A percentile compares a stretch with the other conserved stretches of the same genome.
phyloP scores from a whole-genome alignment of 495 filamentous ascomycete species.

The Hypoxylon perforatum region DNA sequence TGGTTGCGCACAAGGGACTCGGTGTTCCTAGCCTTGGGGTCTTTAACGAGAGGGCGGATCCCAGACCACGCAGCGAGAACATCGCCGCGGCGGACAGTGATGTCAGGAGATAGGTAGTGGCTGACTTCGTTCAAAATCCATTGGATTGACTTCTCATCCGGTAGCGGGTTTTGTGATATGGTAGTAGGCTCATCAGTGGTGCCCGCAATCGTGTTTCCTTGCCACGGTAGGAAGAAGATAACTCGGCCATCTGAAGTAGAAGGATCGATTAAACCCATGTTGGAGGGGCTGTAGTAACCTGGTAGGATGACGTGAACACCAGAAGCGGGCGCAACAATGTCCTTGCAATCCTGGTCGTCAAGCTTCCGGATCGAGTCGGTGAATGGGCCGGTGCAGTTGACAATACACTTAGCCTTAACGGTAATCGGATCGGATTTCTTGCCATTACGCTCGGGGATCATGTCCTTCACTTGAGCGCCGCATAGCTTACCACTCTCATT shows the following conservation, averaged over 20 bases:
- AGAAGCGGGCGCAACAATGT: constrained; percentile 93
- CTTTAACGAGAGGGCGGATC: constrained; percentile 91
- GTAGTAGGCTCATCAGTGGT: constrained; percentile 91
- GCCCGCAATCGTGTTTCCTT: constrained; percentile 98
- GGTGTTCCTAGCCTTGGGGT: constrained; percentile 93
- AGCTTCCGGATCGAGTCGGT: constrained; percentile 93
- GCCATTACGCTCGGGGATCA: constrained; percentile 68
- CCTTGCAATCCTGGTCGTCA: constrained; percentile 76
- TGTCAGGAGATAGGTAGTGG: constrained; percentile 89
- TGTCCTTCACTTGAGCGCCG: constrained; percentile 82
- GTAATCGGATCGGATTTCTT: constrained; percentile 68
- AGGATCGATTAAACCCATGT: constrained; percentile 98
- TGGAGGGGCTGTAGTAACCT: constrained; percentile 91
- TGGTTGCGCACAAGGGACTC: constrained; percentile 97
- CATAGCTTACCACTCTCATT: constrained; percentile 80
- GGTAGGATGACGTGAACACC: constrained; percentile 96
- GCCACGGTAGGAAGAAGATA: constrained; percentile 99
- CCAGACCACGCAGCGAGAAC: constrained; percentile 97
- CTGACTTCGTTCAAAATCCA: constrained; percentile 96
- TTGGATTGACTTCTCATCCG: constrained; percentile 91
- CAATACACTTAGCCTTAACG: constrained; percentile 88
- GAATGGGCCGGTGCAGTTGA: constrained; percentile 98
- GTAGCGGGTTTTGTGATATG: constrained; percentile 84
- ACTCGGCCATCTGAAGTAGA: constrained; percentile 94
- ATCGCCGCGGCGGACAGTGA: constrained; percentile 92